A percentile compares a stretch with the other conserved stretches of the same genome.
Conservation (phyloP, 768 basidiomycete genomes). For the Psilocybe cyanescens region DNA sequence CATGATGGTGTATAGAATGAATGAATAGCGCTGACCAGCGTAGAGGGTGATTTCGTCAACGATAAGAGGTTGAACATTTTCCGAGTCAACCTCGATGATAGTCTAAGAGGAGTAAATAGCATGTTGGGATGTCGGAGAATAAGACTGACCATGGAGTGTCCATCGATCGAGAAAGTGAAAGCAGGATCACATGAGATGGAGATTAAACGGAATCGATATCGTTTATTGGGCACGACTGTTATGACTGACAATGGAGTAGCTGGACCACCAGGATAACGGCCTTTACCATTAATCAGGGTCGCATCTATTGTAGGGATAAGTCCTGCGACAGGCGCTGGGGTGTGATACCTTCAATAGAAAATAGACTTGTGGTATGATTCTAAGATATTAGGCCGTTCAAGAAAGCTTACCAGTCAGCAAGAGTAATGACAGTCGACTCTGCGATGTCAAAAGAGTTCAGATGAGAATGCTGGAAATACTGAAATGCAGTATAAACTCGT, state of each 20-base stretch:
- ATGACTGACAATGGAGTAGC: slow-evolving; percentile 39
- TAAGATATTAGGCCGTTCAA: neutral
- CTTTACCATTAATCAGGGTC: slow-evolving; percentile 52
- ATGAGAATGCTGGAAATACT: neutral
- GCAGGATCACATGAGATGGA: slow-evolving; percentile 49
- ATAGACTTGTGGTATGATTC: neutral
- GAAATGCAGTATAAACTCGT: slow-evolving; percentile 31
- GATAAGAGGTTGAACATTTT: slow-evolving; percentile 36
- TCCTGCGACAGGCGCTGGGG: slow-evolving; percentile 23
- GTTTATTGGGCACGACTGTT: slow-evolving; percentile 36
- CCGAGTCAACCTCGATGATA: slow-evolving; percentile 44
- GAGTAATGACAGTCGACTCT: slow-evolving; percentile 17
- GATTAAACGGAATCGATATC: slow-evolving; percentile 55
- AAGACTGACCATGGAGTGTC: slow-evolving; percentile 38
- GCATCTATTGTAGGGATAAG: slow-evolving; percentile 29
- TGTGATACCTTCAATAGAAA: slow-evolving; percentile 27
- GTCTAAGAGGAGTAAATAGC: slow-evolving; percentile 18
- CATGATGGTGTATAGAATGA: slow-evolving; percentile 42
- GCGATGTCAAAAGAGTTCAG: slow-evolving; percentile 18
- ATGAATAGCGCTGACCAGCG: slow-evolving; percentile 47
- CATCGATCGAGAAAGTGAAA: slow-evolving; percentile 48
- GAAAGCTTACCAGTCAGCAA: slow-evolving; percentile 11
- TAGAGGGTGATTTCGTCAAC: slow-evolving; percentile 39
- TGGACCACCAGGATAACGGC: slow-evolving; percentile 44
- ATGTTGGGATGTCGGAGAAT: neutral